phyloP scores from a whole-genome alignment of 805 yeast species.

The Geotrichum ghanense region DNA sequence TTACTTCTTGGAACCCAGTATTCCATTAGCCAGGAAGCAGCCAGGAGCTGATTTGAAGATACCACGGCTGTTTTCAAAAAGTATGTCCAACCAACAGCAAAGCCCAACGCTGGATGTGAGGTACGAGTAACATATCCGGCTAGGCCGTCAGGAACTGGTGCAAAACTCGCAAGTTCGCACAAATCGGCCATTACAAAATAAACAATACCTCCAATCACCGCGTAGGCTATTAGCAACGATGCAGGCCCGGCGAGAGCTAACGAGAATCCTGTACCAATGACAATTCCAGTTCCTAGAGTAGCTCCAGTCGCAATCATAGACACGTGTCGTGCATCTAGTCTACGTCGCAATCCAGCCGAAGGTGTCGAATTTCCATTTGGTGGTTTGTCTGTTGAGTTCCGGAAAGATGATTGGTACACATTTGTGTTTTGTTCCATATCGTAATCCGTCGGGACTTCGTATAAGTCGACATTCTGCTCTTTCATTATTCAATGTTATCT shows the following conservation, averaged over 20 bases:
- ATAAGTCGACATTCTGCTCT: too few relatives aligned
- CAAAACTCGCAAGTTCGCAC: constrained; percentile 58
- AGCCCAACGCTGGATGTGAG: constrained; percentile 58
- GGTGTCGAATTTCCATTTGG: too few relatives aligned
- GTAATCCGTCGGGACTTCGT: too few relatives aligned
- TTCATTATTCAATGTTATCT: too few relatives aligned
- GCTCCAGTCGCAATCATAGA: constrained; percentile 76
- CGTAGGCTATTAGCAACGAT: constrained; percentile 46
- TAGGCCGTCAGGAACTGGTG: constrained; percentile 57
- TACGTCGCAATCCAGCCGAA: too few relatives aligned
- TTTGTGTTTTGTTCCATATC: too few relatives aligned
- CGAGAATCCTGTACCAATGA: constrained; percentile 68
- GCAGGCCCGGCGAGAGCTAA: constrained; percentile 58
- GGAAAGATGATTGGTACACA: too few relatives aligned
- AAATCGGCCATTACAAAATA: constrained; percentile 56
- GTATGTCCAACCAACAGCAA: constrained; percentile 57
- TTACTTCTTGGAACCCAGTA: constrained; percentile 36
- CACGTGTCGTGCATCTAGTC: constrained; percentile 48
- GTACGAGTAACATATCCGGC: constrained; percentile 54
- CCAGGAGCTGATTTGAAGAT: constrained; percentile 55
- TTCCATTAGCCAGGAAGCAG: constrained; percentile 42
- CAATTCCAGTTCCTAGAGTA: constrained; percentile 69
- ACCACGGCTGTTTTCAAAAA: constrained; percentile 43
- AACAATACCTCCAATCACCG: constrained; percentile 60
- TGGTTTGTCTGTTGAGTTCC: too few relatives aligned